Evolutionary conservation across 305 asterid species (phyloP).

Genomic region (Coffea humblotiana): DNA sequence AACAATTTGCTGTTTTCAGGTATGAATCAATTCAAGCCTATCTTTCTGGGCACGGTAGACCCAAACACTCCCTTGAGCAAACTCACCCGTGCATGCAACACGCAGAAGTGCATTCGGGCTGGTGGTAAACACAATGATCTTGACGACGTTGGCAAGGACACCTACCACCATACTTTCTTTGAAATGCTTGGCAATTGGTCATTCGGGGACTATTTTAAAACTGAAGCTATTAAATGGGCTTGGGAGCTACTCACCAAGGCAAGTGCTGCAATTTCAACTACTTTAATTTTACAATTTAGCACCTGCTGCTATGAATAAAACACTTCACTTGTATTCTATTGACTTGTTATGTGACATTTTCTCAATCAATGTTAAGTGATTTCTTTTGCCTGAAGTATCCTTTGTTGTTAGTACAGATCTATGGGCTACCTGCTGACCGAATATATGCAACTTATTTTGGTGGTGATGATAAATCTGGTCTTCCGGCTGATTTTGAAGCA

Average conservation of each 20-base stretch:
- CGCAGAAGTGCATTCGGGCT: conserved; percentile 97
- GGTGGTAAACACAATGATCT: conserved; percentile 98
- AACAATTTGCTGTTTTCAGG: conserved; percentile 34
- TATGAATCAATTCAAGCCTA: conserved; percentile 97
- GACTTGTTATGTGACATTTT: not conserved
- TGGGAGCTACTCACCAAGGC: conserved; percentile 96
- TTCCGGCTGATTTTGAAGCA: conserved; percentile 85
- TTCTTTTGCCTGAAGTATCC: not conserved
- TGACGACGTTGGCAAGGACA: conserved; percentile 98
- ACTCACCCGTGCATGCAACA: conserved; percentile 86
- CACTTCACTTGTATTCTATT: not conserved
- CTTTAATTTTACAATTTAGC: not conserved
- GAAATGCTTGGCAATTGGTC: conserved; percentile 99
- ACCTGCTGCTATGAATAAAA: not conserved
- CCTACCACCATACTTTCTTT: conserved; percentile 96
- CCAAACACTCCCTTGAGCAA: conserved; percentile 86
- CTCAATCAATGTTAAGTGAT: not conserved
- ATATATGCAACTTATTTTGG: conserved; percentile 95
- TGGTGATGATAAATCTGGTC: conserved; percentile 86
- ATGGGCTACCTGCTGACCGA: conserved; percentile 61
- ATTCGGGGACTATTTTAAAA: conserved; percentile 90
- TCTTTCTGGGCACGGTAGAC: conserved; percentile 82
- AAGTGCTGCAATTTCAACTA: conserved; percentile 15
- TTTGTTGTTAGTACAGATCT: conserved; percentile 42
- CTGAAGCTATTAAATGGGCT: conserved; percentile 84